Evolutionary conservation across 1,284 basidiomycete species (phyloP).

Genomic region (Porogramme epimiltina): DNA sequence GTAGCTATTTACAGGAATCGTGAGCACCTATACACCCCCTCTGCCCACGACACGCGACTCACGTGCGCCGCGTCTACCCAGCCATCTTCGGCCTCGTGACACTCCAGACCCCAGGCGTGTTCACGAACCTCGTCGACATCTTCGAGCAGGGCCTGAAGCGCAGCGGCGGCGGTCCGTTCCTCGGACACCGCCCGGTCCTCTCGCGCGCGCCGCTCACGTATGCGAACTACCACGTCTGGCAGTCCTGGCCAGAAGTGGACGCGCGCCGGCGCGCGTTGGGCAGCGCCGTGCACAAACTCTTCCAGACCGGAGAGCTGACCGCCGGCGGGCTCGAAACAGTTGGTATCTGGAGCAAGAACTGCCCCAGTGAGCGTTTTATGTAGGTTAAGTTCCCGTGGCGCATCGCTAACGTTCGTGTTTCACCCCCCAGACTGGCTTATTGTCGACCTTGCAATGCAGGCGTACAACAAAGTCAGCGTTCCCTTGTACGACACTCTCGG

Average conservation of each 20-base stretch:
- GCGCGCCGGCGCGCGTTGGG: slow-evolving; percentile 69
- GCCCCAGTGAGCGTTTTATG: slow-evolving; percentile 71
- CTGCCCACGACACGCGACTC: too few relatives aligned
- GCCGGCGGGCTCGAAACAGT: slow-evolving; percentile 67
- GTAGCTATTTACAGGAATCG: neutral
- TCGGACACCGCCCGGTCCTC: slow-evolving; percentile 71
- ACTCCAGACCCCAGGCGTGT: slow-evolving; percentile 47
- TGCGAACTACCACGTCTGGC: slow-evolving; percentile 73
- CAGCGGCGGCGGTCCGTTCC: slow-evolving; percentile 49
- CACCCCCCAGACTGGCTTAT: slow-evolving; percentile 82
- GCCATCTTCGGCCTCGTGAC: slow-evolving; percentile 60
- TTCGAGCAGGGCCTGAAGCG: slow-evolving; percentile 58
- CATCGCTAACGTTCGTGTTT: slow-evolving; percentile 6
- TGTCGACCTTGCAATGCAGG: slow-evolving; percentile 78
- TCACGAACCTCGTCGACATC: slow-evolving; percentile 61
- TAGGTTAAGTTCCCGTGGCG: slow-evolving; percentile 3
- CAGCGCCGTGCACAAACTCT: slow-evolving; percentile 70
- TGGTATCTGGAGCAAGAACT: slow-evolving; percentile 78
- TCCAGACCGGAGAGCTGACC: slow-evolving; percentile 57
- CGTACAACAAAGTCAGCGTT: slow-evolving; percentile 81
- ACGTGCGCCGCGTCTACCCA: neutral
- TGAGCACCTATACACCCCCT: neutral
- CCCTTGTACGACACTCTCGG: slow-evolving; percentile 93
- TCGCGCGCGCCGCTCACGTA: slow-evolving; percentile 69
- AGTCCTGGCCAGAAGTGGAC: slow-evolving; percentile 77